These are phyloP conservation scores for Angomonas ambiguus DNA, from an alignment of 208 protist species.

Conservation along the genomic window DNA sequence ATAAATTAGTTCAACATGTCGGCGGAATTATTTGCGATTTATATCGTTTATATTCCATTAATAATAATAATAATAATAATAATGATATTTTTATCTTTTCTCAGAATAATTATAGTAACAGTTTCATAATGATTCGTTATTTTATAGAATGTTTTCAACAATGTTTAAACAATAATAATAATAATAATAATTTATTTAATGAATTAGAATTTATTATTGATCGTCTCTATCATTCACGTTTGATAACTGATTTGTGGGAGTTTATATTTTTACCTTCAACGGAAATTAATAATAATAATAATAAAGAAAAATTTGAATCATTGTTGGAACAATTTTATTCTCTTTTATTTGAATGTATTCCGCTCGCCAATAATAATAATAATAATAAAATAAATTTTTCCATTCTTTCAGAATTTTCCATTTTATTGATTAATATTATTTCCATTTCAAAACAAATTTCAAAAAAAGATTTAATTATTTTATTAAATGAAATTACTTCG, in stretches of 20 bases:
- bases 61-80: slow-evolving; percentile 10
- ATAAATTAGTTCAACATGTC: neutral
- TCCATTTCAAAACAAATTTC: neutral
- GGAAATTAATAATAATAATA: slow-evolving; percentile 7
- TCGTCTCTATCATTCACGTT: no score
- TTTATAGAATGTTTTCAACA: slow-evolving; percentile 6
- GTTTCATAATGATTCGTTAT: neutral
- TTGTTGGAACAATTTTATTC: no score
- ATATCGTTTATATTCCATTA: neutral
- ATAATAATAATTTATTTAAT: neutral
- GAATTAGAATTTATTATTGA: no score
- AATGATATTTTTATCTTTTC: neutral
- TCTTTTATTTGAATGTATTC: no score
- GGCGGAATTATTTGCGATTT: neutral
- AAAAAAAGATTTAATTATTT: neutral
- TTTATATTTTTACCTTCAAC: neutral
- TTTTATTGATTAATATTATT: neutral
- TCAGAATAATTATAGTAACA: neutral
- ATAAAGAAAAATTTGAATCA: neutral
- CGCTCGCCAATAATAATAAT: no score
- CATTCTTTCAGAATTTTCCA: neutral
- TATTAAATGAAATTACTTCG: neutral
- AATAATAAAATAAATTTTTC: neutral
- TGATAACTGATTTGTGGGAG: neutral
- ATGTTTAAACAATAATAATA: neutral